Evolutionary conservation across 805 yeast species (phyloP), one percentile per base, ranked within the genome.

Genomic region (Suhomyces sp.): DNA sequence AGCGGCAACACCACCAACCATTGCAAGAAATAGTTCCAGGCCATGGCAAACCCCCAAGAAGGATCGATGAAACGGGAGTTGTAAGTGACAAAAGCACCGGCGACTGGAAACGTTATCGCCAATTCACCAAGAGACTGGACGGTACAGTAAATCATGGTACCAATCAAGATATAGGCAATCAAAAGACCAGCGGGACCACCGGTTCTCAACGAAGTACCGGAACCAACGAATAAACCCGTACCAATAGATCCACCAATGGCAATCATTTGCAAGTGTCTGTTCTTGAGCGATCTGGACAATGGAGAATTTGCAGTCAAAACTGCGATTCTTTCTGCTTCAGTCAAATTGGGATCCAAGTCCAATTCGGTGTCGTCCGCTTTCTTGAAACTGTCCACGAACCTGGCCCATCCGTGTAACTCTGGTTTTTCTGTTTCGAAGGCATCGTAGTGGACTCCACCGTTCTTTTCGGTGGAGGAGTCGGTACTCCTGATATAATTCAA

Each of bases 201-300:
- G 20, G 70, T 65, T 13, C 70, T 46, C 33, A 84, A 60, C 2
- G 85, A 74, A 12, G 70, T 58, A 40, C 86, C 85, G 2, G 88
- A 74, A 52, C 88, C 87, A 20, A 87, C 83, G 42, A 87, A 78
- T 33, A 87, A 67, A 52, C 93, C 95, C 6, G 91, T 81, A 48
- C 95, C 95, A 47, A 86, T 84, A 40, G 83, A 74, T 27, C 91
- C 90, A 46, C 91, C 93, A 42, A 85, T 68, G 33, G 93, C 88
- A 61, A 85, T 85, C 87, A 83, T 80, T 41, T 81, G 79, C 46
- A 85, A 60, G 55, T 85, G 91, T 52, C 90, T 70, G 27, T 76
- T 72, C 48, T 75, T 77, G 33, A 81, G 65, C 6, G 69, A 55
- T 44, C 83, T 64, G 22, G 70, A 58, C 38, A 73, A 60, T 11